Conservation (phyloP, 148 eudicot genomes). For the Spergularia marina region DNA sequence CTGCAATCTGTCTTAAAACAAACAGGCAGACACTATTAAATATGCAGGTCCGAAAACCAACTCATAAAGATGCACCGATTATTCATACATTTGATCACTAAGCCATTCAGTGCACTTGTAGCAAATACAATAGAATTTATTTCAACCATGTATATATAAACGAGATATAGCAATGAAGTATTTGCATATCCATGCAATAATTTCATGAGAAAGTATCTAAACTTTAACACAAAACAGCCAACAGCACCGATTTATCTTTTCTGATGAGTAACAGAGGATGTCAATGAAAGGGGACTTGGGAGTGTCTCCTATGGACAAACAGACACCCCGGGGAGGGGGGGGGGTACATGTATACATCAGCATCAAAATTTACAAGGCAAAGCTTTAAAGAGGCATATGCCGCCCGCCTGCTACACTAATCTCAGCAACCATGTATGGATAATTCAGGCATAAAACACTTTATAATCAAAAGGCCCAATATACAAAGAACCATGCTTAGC, state of each 20-base stretch:
- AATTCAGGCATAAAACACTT: not conserved
- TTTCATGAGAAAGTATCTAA: not conserved
- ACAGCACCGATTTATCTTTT: no score
- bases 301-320: no score
- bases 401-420: no score
- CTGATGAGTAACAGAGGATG: no score
- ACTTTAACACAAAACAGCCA: no score
- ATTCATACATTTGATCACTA: not conserved
- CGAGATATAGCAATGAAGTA: not conserved
- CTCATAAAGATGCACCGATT: not conserved
- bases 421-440: not conserved
- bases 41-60: constrained; percentile 7
- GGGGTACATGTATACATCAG: no score
- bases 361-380: no score
- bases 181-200: not conserved
- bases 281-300: no score
- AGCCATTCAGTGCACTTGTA: not conserved
- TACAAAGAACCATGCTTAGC: not conserved
- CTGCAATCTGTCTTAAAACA: constrained; percentile 78
- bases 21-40: constrained; percentile 13
- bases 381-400: no score
- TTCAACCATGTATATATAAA: not conserved
- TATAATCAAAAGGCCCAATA: not conserved
- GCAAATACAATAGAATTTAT: not conserved
- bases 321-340: no score